A percentile compares a stretch with the other conserved stretches of the same genome.
These are phyloP conservation scores for Gomphus bonarii DNA, from an alignment of 1,284 basidiomycete species.

Conservation along the genomic window DNA sequence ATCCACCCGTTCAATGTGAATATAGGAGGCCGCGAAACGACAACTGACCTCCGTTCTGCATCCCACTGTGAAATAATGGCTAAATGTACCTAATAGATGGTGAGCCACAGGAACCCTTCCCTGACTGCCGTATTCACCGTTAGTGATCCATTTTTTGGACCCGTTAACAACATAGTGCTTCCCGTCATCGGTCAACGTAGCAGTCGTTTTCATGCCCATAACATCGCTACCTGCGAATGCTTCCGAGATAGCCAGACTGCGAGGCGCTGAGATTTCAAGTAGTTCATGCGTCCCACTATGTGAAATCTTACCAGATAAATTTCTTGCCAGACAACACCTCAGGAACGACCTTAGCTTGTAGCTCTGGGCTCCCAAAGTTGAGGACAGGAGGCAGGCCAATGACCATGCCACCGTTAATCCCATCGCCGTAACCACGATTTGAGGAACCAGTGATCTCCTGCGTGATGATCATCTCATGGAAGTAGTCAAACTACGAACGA, in stretches of 20 bases:
- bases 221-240: conserved; percentile 92
- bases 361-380: conserved; percentile 72
- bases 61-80: conserved; percentile 28
- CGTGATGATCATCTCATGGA: conserved; percentile 79
- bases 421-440: conserved; percentile 79
- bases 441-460: conserved; percentile 78
- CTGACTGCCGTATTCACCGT: conserved; percentile 23
- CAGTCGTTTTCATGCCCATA: conserved; percentile 71
- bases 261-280: conserved; percentile 9
- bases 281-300: neutral
- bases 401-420: conserved; percentile 62
- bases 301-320: conserved; percentile 72
- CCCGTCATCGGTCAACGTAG: conserved; percentile 75
- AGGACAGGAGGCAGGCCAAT: conserved; percentile 76
- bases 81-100: conserved; percentile 12
- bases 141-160: conserved; percentile 65
- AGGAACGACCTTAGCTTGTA: conserved; percentile 71
- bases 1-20: neutral
- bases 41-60: conserved; percentile 19
- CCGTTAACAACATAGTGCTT: conserved; percentile 82
- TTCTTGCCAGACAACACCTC: conserved; percentile 78
- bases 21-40: neutral
- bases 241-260: conserved; percentile 73
- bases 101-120: neutral
- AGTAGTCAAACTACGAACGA: conserved; percentile 53